Evolutionary conservation across 169 alveolate genomes (phyloP).

Genomic region (Eimeria acervulina): DNA sequence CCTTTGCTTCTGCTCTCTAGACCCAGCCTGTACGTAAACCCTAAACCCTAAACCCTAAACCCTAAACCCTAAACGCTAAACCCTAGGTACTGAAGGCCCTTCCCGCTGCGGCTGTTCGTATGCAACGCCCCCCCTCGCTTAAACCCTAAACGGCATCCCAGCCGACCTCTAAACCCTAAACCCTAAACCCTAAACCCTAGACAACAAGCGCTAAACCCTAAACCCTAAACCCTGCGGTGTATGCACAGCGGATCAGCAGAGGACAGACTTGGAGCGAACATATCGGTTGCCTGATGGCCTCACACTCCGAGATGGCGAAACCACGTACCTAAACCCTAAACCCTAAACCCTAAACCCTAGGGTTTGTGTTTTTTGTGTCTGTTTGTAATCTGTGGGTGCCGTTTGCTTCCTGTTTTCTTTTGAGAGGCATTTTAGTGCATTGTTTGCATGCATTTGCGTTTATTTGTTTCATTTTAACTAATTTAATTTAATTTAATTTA

Average conservation of each 20-base stretch:
- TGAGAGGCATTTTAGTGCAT: not conserved
- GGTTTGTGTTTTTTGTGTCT: not conserved
- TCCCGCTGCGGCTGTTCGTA: not conserved
- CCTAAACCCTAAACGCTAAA: not conserved
- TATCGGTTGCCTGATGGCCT: slow-evolving; percentile 90
- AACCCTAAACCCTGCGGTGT: too few species aligned
- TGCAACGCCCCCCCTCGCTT: not conserved
- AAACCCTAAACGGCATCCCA: not conserved
- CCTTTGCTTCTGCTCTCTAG: slow-evolving; percentile 88
- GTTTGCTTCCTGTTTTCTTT: not conserved
- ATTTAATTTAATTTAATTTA: not conserved
- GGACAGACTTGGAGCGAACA: slow-evolving; percentile 82
- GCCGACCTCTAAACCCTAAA: slow-evolving; percentile 36
- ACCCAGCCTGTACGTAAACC: slow-evolving; percentile 83
- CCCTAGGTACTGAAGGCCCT: not conserved
- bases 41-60: not conserved
- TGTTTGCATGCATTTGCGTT: not conserved
- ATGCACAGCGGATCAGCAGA: slow-evolving; percentile 85
- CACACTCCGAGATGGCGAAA: slow-evolving; percentile 85
- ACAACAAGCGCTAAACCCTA: not conserved
- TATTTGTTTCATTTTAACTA: not conserved
- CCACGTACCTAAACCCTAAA: slow-evolving; percentile 73
- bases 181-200: slow-evolving; percentile 33
- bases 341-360: slow-evolving; percentile 46
- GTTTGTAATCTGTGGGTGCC: not conserved